Percentiles rank a stretch among this genome's conserved stretches.
Conservation (phyloP, 345 rosid genomes). For the Diplotaxis tenuifolia region DNA sequence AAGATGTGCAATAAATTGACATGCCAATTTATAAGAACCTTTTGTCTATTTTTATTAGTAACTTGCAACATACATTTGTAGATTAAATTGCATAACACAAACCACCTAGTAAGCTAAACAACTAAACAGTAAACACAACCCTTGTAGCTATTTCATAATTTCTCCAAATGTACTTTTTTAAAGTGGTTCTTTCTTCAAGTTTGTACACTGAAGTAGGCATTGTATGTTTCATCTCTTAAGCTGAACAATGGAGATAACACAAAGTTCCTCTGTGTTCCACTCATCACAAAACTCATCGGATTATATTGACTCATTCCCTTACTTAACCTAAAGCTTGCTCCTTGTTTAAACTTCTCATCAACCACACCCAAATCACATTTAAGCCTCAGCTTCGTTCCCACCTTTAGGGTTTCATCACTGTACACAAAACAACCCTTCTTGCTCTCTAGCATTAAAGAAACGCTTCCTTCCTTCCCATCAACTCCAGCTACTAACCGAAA, state of each 20-base stretch:
- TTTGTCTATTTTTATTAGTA: constrained; percentile 11
- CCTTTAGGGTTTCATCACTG: constrained; percentile 39
- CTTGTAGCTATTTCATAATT: constrained; percentile 3
- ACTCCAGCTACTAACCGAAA: constrained; percentile 63
- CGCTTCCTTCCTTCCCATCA: constrained; percentile 52
- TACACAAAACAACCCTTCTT: constrained; percentile 59
- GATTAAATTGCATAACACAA: constrained; percentile 17
- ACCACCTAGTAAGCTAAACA: constrained; percentile 21
- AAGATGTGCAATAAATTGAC: background rate
- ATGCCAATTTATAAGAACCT: background rate
- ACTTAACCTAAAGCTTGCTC: constrained; percentile 55
- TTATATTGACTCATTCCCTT: constrained; percentile 57
- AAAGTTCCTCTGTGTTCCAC: constrained; percentile 59
- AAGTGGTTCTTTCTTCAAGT: constrained; percentile 16
- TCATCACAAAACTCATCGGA: constrained; percentile 77
- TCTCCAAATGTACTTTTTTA: background rate
- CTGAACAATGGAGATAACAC: constrained; percentile 68
- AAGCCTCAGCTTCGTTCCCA: constrained; percentile 46
- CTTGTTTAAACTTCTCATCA: constrained; percentile 34
- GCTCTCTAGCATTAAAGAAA: constrained; percentile 58
- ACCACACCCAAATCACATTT: constrained; percentile 45
- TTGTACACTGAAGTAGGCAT: constrained; percentile 66
- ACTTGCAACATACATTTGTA: constrained; percentile 26
- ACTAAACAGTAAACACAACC: constrained; percentile 18
- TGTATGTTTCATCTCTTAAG: constrained; percentile 77